phyloP scores from a whole-genome alignment of 768 basidiomycete genomes.

The Calocybe indica region DNA sequence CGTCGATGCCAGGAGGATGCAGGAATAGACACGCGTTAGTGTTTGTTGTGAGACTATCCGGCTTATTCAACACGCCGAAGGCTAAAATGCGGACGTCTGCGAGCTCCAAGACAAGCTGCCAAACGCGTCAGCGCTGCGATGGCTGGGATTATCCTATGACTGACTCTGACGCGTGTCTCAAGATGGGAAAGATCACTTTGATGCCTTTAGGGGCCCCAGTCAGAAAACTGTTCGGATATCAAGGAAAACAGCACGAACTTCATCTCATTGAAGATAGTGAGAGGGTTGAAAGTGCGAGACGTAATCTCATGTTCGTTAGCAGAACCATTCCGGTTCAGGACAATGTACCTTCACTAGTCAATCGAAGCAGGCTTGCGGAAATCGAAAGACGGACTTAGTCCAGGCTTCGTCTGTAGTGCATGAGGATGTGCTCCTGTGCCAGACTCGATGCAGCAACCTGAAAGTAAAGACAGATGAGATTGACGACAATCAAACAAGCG shows the following conservation, averaged over 20 bases:
- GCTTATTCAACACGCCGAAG: slow-evolving; percentile 58
- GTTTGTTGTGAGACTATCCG: slow-evolving; percentile 55
- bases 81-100: slow-evolving; percentile 69
- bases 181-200: slow-evolving; percentile 67
- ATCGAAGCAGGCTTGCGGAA: neutral
- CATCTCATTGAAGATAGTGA: slow-evolving; percentile 65
- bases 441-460: slow-evolving; percentile 58
- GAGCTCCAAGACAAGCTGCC: slow-evolving; percentile 62
- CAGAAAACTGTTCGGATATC: neutral
- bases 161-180: slow-evolving; percentile 60
- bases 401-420: slow-evolving; percentile 79
- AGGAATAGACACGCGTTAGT: slow-evolving; percentile 62
- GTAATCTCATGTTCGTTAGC: slow-evolving; percentile 66
- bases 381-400: slow-evolving; percentile 54
- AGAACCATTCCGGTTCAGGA: slow-evolving; percentile 69
- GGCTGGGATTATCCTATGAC: slow-evolving; percentile 14
- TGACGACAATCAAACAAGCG: slow-evolving; percentile 1
- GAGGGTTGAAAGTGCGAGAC: slow-evolving; percentile 64
- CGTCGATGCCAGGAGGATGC: slow-evolving; percentile 60
- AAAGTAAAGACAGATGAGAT: slow-evolving; percentile 7
- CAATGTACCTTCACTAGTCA: slow-evolving; percentile 50
- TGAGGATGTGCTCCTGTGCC: slow-evolving; percentile 62
- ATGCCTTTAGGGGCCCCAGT: slow-evolving; percentile 30
- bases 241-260: slow-evolving; percentile 44
- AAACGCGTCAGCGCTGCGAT: slow-evolving; percentile 1